Conservation (phyloP, 2,329 filamentous ascomycete species). For the Sporothrix protearum region DNA sequence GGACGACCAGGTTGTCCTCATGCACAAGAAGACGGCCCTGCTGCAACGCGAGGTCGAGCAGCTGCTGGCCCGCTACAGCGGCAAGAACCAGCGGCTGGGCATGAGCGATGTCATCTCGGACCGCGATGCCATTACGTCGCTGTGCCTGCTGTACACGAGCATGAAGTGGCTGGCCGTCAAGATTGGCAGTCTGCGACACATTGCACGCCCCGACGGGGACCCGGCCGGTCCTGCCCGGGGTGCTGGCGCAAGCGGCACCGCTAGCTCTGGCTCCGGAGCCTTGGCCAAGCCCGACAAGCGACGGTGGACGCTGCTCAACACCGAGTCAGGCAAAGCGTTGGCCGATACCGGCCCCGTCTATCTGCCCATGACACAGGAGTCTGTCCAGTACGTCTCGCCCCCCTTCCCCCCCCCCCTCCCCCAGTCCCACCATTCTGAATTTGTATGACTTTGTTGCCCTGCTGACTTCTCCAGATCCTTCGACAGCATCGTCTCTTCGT, state of each 20-base stretch:
- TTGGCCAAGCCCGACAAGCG: constrained; percentile 57
- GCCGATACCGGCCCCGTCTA: constrained; percentile 68
- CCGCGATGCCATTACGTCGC: constrained; percentile 74
- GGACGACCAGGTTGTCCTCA: constrained; percentile 61
- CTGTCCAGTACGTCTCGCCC: constrained; percentile 67
- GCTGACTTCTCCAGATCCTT: constrained; percentile 57
- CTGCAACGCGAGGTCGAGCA: constrained; percentile 61
- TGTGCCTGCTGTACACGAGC: constrained; percentile 90
- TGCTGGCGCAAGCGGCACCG: neutral
- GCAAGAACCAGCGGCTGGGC: constrained; percentile 51
- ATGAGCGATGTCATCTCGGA: constrained; percentile 85
- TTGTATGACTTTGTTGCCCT: neutral
- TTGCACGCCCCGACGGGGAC: constrained; percentile 66
- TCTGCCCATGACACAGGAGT: constrained; percentile 82
- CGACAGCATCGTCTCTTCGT: constrained; percentile 79
- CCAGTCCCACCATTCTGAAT: neutral
- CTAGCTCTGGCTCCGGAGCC: constrained; percentile 34
- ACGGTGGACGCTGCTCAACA: constrained; percentile 74
- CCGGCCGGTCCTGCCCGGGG: constrained; percentile 43
- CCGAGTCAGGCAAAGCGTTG: constrained; percentile 55
- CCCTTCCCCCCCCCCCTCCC: neutral
- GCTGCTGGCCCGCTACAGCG: constrained; percentile 54
- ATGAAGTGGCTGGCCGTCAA: constrained; percentile 96
- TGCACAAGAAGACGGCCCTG: constrained; percentile 50
- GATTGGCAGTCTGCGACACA: constrained; percentile 74